Evolutionary conservation across 805 yeast genomes (phyloP).

Genomic region (Nakazawaea wickerhamii): DNA sequence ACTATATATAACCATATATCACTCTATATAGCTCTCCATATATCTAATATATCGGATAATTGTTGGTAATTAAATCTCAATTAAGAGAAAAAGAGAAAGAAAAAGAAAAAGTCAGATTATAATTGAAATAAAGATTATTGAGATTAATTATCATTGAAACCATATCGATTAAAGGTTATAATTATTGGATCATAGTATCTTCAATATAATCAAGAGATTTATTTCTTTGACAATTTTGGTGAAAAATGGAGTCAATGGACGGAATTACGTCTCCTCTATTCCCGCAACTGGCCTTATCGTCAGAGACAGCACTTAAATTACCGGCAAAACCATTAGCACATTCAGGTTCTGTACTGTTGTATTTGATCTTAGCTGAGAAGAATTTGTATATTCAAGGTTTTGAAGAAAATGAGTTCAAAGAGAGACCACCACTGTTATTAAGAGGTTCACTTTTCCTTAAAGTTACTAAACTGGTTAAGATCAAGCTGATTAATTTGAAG

Average conservation of each 20-base stretch:
- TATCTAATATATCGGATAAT: too few species aligned
- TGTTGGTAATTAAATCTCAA: too few species aligned
- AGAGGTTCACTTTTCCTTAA: constrained; percentile 75
- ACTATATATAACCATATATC: too few species aligned
- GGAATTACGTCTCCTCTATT: constrained; percentile 38
- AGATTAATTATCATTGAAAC: too few species aligned
- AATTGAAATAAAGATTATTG: too few species aligned
- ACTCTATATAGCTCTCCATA: too few species aligned
- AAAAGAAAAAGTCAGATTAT: too few species aligned
- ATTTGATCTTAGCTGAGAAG: constrained; percentile 73
- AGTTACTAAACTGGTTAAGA: constrained; percentile 63
- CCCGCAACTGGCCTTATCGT: constrained; percentile 35
- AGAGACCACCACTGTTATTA: constrained; percentile 70
- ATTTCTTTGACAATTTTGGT: not conserved
- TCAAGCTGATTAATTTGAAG: constrained; percentile 55
- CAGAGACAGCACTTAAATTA: constrained; percentile 38
- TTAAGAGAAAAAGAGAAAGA: too few species aligned
- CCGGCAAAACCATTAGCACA: constrained; percentile 55
- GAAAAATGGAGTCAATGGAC: constrained; percentile 2
- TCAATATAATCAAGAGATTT: not conserved
- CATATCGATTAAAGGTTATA: too few species aligned
- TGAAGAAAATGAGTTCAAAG: constrained; percentile 53
- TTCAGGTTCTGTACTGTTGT: constrained; percentile 63
- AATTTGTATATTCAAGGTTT: constrained; percentile 80
- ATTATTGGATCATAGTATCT: not conserved